Conservation (phyloP, 73 alveolate species). For the Symbiodinium natans region DNA sequence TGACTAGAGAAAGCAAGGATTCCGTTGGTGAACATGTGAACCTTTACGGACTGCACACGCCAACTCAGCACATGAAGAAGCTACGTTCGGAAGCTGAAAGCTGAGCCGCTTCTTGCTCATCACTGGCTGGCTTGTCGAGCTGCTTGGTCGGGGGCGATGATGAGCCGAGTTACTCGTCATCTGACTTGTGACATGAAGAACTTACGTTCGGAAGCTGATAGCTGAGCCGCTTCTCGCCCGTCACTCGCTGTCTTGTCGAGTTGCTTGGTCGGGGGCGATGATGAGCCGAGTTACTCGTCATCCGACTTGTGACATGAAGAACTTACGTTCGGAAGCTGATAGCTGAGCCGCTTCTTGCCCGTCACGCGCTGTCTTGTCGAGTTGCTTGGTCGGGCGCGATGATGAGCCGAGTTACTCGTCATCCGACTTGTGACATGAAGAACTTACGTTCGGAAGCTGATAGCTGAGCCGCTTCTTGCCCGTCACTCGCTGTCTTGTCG, state of each 20-base stretch:
- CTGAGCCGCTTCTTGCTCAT: not conserved
- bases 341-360: no score
- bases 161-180: constrained; percentile 28
- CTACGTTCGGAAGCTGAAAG: constrained; percentile 54
- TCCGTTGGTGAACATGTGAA: no score
- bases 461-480: not conserved
- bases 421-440: constrained; percentile 34
- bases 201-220: constrained; percentile 41
- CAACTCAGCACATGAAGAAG: constrained; percentile 26
- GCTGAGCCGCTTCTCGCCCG: not conserved
- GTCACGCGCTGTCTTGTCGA: no score
- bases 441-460: constrained; percentile 48
- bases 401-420: not conserved
- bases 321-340: not conserved
- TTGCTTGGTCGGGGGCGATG: not conserved
- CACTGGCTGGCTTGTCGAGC: not conserved
- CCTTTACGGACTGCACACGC: no score
- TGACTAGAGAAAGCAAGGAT: no score
- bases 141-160: not conserved
- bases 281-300: not conserved
- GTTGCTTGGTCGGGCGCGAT: not conserved
- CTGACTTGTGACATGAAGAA: constrained; percentile 28
- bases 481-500: no score
- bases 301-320: not conserved
- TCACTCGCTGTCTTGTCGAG: not conserved